Percentiles rank a stretch among this genome's conserved stretches.
These are phyloP conservation scores for Aspergillus steynii DNA, from an alignment of 495 filamentous ascomycete genomes.

Conservation along the genomic window DNA sequence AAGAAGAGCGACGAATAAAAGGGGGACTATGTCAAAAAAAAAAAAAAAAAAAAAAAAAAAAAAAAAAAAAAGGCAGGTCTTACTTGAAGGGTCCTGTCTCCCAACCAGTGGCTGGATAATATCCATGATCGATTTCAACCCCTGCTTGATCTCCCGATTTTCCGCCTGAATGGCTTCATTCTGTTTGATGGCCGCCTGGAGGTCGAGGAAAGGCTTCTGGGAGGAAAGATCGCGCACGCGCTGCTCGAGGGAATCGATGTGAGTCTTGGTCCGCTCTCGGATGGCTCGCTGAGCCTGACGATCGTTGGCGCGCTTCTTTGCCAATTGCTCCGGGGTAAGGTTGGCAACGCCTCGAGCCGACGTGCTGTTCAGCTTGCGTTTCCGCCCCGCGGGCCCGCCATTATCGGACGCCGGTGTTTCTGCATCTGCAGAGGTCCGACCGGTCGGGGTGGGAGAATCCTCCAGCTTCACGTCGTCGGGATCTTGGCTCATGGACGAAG, in stretches of 20 bases:
- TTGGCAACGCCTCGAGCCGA: slow-evolving; percentile 71
- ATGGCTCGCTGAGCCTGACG: slow-evolving; percentile 87
- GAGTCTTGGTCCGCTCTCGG: slow-evolving; percentile 74
- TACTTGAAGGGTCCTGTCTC: slow-evolving; percentile 27
- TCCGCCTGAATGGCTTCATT: slow-evolving; percentile 71
- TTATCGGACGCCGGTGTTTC: slow-evolving; percentile 23
- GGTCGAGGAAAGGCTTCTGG: slow-evolving; percentile 77
- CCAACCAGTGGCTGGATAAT: slow-evolving; percentile 64
- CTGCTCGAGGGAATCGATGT: slow-evolving; percentile 75
- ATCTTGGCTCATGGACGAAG: slow-evolving; percentile 11
- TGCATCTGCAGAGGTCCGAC: slow-evolving; percentile 31
- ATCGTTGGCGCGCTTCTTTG: slow-evolving; percentile 84
- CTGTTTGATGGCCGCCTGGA: slow-evolving; percentile 66
- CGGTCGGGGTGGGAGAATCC: slow-evolving; percentile 33
- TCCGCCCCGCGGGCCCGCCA: slow-evolving; percentile 36
- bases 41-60: neutral
- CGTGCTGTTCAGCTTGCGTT: slow-evolving; percentile 50
- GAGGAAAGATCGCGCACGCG: slow-evolving; percentile 69
- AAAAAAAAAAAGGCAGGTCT: neutral
- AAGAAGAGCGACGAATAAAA: neutral
- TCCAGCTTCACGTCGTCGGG: slow-evolving; percentile 32
- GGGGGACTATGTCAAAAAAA: neutral
- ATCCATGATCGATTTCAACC: slow-evolving; percentile 58
- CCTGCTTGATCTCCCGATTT: slow-evolving; percentile 66
- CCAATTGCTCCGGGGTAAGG: slow-evolving; percentile 70